phyloP scores from a whole-genome alignment of 2,329 filamentous ascomycete species.

The Remersonia thermophila region DNA sequence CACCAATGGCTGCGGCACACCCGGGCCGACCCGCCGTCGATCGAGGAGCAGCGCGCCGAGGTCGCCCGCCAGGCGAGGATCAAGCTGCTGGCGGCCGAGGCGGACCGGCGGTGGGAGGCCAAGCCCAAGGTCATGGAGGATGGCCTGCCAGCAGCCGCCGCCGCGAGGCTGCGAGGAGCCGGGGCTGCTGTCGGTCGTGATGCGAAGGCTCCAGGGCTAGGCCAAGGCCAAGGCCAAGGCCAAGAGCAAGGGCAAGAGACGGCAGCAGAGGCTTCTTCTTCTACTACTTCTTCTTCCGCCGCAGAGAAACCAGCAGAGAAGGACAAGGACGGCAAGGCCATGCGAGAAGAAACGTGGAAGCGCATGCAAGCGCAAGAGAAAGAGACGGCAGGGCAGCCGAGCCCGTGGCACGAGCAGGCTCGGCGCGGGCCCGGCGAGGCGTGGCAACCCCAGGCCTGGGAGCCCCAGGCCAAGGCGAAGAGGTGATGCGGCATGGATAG shows the following conservation, averaged over 20 bases:
- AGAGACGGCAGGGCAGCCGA: slow-evolving; percentile 14
- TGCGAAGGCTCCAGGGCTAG: slow-evolving; percentile 5
- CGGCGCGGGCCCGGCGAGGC: slow-evolving; percentile 45
- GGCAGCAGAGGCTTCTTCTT: too few species aligned
- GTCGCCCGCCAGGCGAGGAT: slow-evolving; percentile 39
- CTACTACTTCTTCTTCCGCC: too few species aligned
- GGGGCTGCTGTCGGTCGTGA: slow-evolving; percentile 2
- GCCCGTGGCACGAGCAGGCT: slow-evolving; percentile 49
- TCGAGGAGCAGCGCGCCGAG: slow-evolving; percentile 45
- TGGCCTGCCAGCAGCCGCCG: slow-evolving; percentile 13
- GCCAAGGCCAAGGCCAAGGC: neutral
- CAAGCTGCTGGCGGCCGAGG: slow-evolving; percentile 44
- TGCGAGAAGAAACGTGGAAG: slow-evolving; percentile 6
- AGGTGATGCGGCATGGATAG: slow-evolving; percentile 15
- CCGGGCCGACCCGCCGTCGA: slow-evolving; percentile 39
- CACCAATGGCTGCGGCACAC: slow-evolving; percentile 58
- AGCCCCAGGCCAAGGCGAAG: slow-evolving; percentile 18
- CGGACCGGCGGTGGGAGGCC: slow-evolving; percentile 51
- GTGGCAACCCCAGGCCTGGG: slow-evolving; percentile 58
- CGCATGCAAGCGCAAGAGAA: slow-evolving; percentile 6
- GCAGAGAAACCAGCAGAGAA: too few species aligned
- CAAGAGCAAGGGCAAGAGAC: neutral
- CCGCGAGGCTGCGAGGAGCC: neutral
- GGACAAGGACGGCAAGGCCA: neutral
- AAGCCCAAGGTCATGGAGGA: slow-evolving; percentile 29